phyloP scores from a whole-genome alignment of 2,329 filamentous ascomycete species.

The Diplodia intermedia region DNA sequence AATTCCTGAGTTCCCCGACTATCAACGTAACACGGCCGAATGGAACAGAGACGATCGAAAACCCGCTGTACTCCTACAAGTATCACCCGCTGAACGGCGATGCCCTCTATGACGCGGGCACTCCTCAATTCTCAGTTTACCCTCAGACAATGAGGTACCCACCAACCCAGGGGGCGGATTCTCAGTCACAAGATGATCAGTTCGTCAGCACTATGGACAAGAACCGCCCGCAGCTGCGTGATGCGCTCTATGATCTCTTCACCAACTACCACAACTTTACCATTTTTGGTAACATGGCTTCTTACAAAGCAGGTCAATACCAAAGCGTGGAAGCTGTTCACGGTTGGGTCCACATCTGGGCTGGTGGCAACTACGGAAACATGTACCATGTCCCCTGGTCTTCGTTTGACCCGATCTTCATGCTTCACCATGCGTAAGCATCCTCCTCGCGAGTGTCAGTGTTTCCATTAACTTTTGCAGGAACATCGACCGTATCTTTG shows the following conservation, averaged over 20 bases:
- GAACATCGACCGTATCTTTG: constrained; percentile 76
- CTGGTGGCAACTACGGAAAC: constrained; percentile 62
- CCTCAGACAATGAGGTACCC: constrained; percentile 64
- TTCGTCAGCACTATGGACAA: constrained; percentile 34
- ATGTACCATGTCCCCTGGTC: constrained; percentile 72
- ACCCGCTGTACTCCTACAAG: constrained; percentile 56
- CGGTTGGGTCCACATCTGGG: constrained; percentile 59
- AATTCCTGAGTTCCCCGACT: constrained; percentile 49
- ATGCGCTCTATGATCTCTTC: constrained; percentile 57
- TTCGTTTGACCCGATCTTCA: constrained; percentile 81
- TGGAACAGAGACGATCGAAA: constrained; percentile 49
- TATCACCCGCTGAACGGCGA: constrained; percentile 62
- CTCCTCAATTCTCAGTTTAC: constrained; percentile 22
- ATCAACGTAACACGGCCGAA: constrained; percentile 54
- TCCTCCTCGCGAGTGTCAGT: neutral
- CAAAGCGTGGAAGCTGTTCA: constrained; percentile 65
- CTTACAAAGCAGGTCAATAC: constrained; percentile 53
- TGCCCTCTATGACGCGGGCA: constrained; percentile 61
- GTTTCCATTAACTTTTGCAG: constrained; percentile 39
- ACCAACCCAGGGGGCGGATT: constrained; percentile 49
- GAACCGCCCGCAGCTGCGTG: constrained; percentile 35
- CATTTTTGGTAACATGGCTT: constrained; percentile 70
- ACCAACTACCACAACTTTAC: constrained; percentile 73
- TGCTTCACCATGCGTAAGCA: constrained; percentile 69
- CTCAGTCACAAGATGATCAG: constrained; percentile 62